phyloP scores from a whole-genome alignment of 2,329 filamentous ascomycete genomes.

The Xylariaceae sp. region DNA sequence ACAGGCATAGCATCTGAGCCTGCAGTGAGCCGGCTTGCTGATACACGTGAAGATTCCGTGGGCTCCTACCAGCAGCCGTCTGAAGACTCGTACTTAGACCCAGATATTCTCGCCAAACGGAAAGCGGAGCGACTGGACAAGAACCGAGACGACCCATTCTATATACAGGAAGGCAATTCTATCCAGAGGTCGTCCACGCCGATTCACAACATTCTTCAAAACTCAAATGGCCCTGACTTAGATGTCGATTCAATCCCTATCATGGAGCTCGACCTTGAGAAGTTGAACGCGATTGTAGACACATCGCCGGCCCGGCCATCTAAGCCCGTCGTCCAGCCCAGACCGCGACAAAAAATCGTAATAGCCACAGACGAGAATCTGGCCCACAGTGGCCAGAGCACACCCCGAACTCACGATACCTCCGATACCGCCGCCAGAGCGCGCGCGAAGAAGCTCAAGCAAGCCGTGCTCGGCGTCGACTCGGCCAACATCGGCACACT shows the following conservation, averaged over 20 bases:
- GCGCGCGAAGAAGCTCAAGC: constrained; percentile 45
- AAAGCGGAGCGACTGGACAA: constrained; percentile 72
- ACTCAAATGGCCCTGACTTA: constrained; percentile 66
- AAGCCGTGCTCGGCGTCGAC: constrained; percentile 71
- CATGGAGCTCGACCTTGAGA: constrained; percentile 78
- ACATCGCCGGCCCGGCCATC: constrained; percentile 21
- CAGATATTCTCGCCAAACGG: constrained; percentile 65
- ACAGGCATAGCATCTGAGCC: constrained; percentile 48
- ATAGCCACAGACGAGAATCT: constrained; percentile 70
- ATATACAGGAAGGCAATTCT: constrained; percentile 57
- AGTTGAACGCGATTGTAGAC: constrained; percentile 29
- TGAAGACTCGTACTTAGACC: constrained; percentile 61
- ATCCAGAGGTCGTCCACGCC: constrained; percentile 62
- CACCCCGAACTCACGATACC: constrained; percentile 45
- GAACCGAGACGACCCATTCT: constrained; percentile 91
- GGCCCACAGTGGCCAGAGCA: constrained; percentile 40
- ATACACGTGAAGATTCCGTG: constrained; percentile 35
- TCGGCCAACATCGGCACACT: constrained; percentile 73
- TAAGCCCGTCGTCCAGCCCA: constrained; percentile 23
- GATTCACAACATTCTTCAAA: constrained; percentile 67
- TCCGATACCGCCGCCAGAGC: constrained; percentile 41
- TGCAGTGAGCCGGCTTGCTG: constrained; percentile 45
- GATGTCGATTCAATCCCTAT: constrained; percentile 95
- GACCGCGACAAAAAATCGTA: constrained; percentile 53
- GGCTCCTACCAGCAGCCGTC: constrained; percentile 53